Percentiles rank a stretch among this genome's conserved stretches.
Evolutionary conservation across 768 basidiomycete genomes (phyloP).

Genomic region (Piloderma croceum): DNA sequence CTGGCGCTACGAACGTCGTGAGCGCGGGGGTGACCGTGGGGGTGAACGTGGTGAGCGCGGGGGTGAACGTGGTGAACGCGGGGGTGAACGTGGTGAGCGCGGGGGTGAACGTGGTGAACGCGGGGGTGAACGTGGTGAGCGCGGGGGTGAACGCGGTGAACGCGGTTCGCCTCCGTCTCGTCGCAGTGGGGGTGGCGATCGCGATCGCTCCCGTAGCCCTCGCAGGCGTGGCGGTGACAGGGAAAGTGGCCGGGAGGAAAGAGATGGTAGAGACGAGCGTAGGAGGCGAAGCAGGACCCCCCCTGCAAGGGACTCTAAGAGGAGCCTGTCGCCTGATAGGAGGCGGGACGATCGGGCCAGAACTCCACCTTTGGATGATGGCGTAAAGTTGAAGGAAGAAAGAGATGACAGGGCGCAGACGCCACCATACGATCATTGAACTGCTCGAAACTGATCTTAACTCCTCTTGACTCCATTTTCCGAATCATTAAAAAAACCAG

Average conservation of each 20-base stretch:
- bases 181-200: conserved; percentile 26
- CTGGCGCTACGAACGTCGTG: conserved; percentile 68
- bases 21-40: no score
- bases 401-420: conserved; percentile 52
- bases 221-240: conserved; percentile 35
- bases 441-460: no score
- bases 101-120: no score
- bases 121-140: no score
- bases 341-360: conserved; percentile 44
- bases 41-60: no score
- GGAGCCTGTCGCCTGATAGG: conserved; percentile 39
- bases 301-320: conserved; percentile 35
- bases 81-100: no score
- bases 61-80: no score
- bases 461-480: no score
- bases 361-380: conserved; percentile 47
- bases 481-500: no score
- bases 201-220: conserved; percentile 51
- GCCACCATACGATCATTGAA: conserved; percentile 54
- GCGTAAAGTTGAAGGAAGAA: conserved; percentile 38
- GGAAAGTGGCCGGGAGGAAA: conserved; percentile 28
- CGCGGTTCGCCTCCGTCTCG: conserved; percentile 36
- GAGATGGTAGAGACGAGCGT: conserved; percentile 36
- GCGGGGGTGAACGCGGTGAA: no score
- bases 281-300: conserved; percentile 47